Base-by-base conservation (phyloP, 305 asterid species). In the Fraxinus xanthoxyloides region DNA sequence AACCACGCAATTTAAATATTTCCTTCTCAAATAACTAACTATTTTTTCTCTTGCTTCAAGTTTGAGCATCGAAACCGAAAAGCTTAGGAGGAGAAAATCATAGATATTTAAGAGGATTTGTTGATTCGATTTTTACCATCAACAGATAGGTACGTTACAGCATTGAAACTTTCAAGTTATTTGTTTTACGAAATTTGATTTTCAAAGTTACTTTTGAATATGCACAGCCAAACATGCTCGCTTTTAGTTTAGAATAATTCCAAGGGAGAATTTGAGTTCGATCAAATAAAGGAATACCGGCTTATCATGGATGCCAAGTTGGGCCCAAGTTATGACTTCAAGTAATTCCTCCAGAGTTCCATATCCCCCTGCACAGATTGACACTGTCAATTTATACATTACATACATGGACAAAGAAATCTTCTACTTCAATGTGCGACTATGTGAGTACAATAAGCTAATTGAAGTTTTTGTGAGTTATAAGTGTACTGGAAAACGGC, bases 251-350 rank as follows among this genome's bases (percentile, higher is more conserved):
- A 5, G 63, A 51, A 51, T 51, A 17, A 1, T 51, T 17, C n/a
- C 8, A 5, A 51, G 73, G 3, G 1, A 59, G 30, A 21, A 9
- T 59, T 59, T 19, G 8, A 7, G 13, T 7, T 51, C 31, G 9
- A 40, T 21, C 77, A 59, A 0, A 19, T 80, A 59, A 67, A 56
- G 40, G 48, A 15, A 2, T 92, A 94, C 97, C 88, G 97, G 98
- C 89, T 94, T 94, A 81, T 94, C 96, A 70, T 94, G 97, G 86
- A 94, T 94, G 82, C 98, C 98, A 54, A 94, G 97, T 85, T 94
- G 98, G 82, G 97, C 98, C 97, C 97, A 93, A 2, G 98, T 92
- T 87, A 94, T 94, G 54, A 94, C 98, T 89, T 94, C 98, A 69
- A 94, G 96, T 82, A 94, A 86, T 86, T 94, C 98, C 89, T 93